Conservation (phyloP, 331 rosid genomes). For the Malus hybrid region DNA sequence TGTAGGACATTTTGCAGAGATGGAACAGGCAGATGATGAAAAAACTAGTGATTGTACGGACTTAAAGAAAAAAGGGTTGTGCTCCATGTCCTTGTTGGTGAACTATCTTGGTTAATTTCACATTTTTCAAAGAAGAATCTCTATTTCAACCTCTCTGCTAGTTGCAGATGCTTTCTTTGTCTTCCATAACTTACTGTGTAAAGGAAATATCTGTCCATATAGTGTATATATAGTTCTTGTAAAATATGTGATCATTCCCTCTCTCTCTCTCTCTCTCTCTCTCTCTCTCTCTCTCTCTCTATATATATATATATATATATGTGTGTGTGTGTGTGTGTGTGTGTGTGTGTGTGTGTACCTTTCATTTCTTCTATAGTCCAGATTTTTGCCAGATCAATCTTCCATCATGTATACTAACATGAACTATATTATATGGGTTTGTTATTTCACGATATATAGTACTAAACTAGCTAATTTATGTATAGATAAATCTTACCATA, state of each 20-base stretch:
- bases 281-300: too few species aligned
- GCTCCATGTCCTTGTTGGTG: conserved; percentile 58
- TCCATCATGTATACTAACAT: too few species aligned
- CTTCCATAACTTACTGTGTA: not conserved
- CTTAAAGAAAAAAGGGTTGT: conserved; percentile 64
- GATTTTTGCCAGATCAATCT: too few species aligned
- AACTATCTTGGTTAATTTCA: conserved; percentile 53
- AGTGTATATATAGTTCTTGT: not conserved
- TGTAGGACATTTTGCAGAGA: conserved; percentile 25
- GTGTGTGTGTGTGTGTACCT: too few species aligned
- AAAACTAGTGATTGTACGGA: conserved; percentile 22
- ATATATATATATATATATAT: too few species aligned
- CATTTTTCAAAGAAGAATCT: not conserved
- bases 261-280: too few species aligned
- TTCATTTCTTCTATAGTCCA: too few species aligned
- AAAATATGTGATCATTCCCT: not conserved
- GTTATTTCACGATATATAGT: too few species aligned
- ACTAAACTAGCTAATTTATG: too few species aligned
- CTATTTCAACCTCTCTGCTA: not conserved
- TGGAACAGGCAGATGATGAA: conserved; percentile 29
- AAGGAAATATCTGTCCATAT: not conserved
- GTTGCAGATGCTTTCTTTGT: not conserved
- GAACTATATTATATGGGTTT: too few species aligned
- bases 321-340: too few species aligned
- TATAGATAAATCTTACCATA: not conserved